Conservation (phyloP, 2,329 filamentous ascomycete species). For the Paecilomyces fulvus region DNA sequence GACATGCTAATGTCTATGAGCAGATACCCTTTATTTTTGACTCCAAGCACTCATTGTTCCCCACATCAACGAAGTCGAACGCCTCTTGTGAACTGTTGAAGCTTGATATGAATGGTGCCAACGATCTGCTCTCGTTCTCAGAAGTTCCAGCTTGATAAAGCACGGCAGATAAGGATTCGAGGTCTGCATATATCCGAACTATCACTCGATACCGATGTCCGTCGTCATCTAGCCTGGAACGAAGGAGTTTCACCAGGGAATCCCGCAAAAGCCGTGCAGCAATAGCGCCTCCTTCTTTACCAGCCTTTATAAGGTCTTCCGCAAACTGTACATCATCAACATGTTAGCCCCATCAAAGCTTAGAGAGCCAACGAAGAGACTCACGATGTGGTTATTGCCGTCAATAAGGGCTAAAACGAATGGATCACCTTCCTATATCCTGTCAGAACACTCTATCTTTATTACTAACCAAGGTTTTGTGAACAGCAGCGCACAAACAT, state of each 20-base stretch:
- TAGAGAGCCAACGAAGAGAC: not conserved
- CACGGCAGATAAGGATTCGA: slow-evolving; percentile 44
- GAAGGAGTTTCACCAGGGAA: slow-evolving; percentile 40
- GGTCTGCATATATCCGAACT: slow-evolving; percentile 49
- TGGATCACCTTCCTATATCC: slow-evolving; percentile 40
- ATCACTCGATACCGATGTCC: slow-evolving; percentile 46
- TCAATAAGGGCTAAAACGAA: slow-evolving; percentile 56
- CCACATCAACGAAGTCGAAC: slow-evolving; percentile 55
- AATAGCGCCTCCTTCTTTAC: slow-evolving; percentile 46
- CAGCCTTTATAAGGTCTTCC: slow-evolving; percentile 40
- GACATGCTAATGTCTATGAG: not conserved
- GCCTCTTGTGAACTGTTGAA: slow-evolving; percentile 51
- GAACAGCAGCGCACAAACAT: slow-evolving; percentile 3
- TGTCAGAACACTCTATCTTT: slow-evolving; percentile 8
- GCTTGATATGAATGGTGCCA: slow-evolving; percentile 47
- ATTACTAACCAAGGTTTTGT: not conserved
- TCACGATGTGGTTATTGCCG: slow-evolving; percentile 49
- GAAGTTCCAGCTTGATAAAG: slow-evolving; percentile 42
- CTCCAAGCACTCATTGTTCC: slow-evolving; percentile 52
- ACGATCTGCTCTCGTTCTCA: slow-evolving; percentile 48
- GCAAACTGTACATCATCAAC: slow-evolving; percentile 66
- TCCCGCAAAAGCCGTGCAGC: slow-evolving; percentile 49
- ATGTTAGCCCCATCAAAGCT: not conserved
- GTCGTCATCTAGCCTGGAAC: slow-evolving; percentile 32
- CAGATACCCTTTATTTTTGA: slow-evolving; percentile 49